Evolutionary conservation across 768 basidiomycete species (phyloP), one percentile per base, ranked within the genome.

Genomic region (Termitomyces heimii): DNA sequence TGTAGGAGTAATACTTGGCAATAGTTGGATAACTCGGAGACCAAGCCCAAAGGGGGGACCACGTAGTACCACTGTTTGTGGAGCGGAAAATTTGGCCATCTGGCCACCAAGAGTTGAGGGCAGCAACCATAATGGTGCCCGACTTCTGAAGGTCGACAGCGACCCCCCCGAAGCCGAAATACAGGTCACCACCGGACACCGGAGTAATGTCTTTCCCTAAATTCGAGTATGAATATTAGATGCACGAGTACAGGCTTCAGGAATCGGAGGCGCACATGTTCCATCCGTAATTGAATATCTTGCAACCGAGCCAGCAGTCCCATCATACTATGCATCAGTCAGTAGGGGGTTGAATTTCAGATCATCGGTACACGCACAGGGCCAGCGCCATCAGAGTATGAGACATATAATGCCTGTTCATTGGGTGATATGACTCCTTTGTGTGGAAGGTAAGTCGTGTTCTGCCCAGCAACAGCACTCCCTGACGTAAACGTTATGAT

Each of bases 111-210:
- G 77, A 79, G 62, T 83, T 84, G 40, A 86, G 75, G 1, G 84
- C 82, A 44, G 84, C 83, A 12, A 85, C 84, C 85, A 86, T 85
- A 61, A 87, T 67, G 12, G 82, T 85, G 0, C 84, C 84, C 20
- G 84, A 82, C 50, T 71, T 77, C 60, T 84, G 82, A 12, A 78
- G 60, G 61, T 88, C 85, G 47, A 88, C 78, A 5, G 82, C 74
- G 3, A 86, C 69, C 32, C 84, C 84, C 44, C 83, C 83, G 58
- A 85, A 85, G 5, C 85, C 83, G 61, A 83, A 84, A 64, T 79
- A 81, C 26, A 84, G 74, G 57, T 82, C 76, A 53, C 76, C 69
- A n/a, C 82, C 82, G 31, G 77, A 76, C 4, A 80, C 82, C 0
- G 85, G 85, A 0, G 85, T 84, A 56, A 88, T 82, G 59, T 86